Evolutionary conservation across 257 asterid genomes (phyloP), one percentile per base, ranked within the genome.

Genomic region (Parsonsia alboflavescens): DNA sequence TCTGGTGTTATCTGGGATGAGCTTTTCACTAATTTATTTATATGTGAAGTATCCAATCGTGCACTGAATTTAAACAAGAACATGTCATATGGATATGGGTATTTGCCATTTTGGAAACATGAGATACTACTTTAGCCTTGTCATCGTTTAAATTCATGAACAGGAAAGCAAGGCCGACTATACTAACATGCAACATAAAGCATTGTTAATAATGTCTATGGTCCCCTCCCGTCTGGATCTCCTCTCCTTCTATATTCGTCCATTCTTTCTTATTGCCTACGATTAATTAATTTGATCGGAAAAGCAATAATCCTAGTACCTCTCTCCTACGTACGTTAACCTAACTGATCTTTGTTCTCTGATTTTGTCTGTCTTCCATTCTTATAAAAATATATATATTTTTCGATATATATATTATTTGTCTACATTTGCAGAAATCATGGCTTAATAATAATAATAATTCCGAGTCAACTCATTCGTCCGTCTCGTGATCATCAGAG

Each of bases 121-220:
- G 58, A 79, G 56, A 17, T 71, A 52, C 36, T 21, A 58, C 72
- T 45, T 68, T 63, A 59, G 86, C 70, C 26, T 79, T 84, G 83
- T 80, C 85, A 81, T 66, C 52, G 16, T 36, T 73, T 12, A n/a
- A 39, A 15, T 26, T 46, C 71, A 13, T 33, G 70, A 72, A 57
- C 72, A 71, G 30, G 57, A 46, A 33, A 49, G 13, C 11, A 8
- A 28, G 68, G 65, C 76, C 78, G 83, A 84, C 79, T 24, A 67
- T 49, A 45, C 82, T 82, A 80, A 74, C 88, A 82, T 77, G 71
- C 88, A 73, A 58, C 63, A 72, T 68, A 59, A 66, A 80, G 77
- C 82, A n/a, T n/a, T n/a, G n/a, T n/a, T n/a, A n/a, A n/a, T n/a
- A 71, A 68, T 88, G 90, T 91, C 84, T 83, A 82, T 80, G 91